A percentile compares a stretch with the other conserved stretches of the same genome.
Conservation (phyloP, 2,329 filamentous ascomycete genomes). For the Phyllosticta capitalensis region DNA sequence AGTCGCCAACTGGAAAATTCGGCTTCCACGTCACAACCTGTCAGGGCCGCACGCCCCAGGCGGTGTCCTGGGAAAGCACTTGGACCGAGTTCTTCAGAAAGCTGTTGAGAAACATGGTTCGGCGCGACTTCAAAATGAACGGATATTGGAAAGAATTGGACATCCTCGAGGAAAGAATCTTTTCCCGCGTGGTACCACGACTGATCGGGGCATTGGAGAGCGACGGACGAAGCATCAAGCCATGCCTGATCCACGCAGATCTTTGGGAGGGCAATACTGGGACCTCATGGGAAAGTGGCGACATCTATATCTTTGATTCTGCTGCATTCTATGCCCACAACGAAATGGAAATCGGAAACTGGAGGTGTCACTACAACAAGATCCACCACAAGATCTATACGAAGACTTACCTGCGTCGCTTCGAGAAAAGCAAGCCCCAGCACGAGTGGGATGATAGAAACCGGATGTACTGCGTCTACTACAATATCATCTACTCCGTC, state of each 20-base stretch:
- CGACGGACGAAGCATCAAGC: slow-evolving; percentile 18
- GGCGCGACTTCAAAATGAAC: slow-evolving; percentile 23
- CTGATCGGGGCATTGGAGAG: slow-evolving; percentile 19
- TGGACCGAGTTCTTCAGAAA: slow-evolving; percentile 33
- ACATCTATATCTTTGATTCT: slow-evolving; percentile 29
- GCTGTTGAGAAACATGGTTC: slow-evolving; percentile 21
- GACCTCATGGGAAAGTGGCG: slow-evolving; percentile 20
- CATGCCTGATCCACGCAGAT: slow-evolving; percentile 31
- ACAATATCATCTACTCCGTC: slow-evolving; percentile 10
- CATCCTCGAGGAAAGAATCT: neutral
- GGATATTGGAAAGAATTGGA: slow-evolving; percentile 25
- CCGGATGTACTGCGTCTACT: slow-evolving; percentile 10
- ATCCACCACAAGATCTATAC: slow-evolving; percentile 2
- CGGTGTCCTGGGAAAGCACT: slow-evolving; percentile 27
- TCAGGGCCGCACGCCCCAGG: slow-evolving; percentile 18
- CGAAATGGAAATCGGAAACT: slow-evolving; percentile 17
- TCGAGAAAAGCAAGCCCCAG: neutral
- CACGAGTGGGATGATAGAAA: slow-evolving; percentile 8
- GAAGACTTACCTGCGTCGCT: neutral
- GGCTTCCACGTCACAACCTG: slow-evolving; percentile 27
- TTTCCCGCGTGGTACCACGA: slow-evolving; percentile 23
- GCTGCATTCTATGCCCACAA: slow-evolving; percentile 33
- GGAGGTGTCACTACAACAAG: slow-evolving; percentile 4
- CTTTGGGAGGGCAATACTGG: slow-evolving; percentile 35
- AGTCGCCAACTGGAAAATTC: slow-evolving; percentile 24